Evolutionary conservation across 2,329 filamentous ascomycete species (phyloP).

Genomic region (Sclerotinia trifoliorum): DNA sequence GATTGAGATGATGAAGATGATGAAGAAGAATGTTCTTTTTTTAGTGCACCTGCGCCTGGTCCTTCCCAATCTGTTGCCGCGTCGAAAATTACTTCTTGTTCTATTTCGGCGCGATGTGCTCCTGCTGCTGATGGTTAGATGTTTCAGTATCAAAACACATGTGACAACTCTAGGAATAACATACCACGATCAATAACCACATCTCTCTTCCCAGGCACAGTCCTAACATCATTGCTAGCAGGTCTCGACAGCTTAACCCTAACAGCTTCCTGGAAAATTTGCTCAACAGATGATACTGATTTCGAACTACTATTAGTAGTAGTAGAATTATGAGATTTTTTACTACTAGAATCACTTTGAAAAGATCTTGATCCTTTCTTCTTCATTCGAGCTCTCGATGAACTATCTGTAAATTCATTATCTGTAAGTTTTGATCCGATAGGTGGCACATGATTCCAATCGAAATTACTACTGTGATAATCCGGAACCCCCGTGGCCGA

Average conservation of each 20-base stretch:
- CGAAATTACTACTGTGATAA: not conserved
- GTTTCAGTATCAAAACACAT: not conserved
- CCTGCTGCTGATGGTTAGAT: not conserved
- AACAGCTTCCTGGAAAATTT: not conserved
- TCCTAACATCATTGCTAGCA: not conserved
- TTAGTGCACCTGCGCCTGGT: not conserved
- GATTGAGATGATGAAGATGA: too few species aligned
- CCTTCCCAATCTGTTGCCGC: not conserved
- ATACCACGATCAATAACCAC: not conserved
- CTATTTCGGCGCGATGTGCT: not conserved
- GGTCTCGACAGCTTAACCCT: not conserved
- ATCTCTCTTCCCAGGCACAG: not conserved
- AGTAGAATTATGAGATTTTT: not conserved
- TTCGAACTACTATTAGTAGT: not conserved
- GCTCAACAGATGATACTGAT: not conserved
- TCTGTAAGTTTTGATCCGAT: not conserved
- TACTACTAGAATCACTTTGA: not conserved
- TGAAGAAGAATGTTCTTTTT: not conserved
- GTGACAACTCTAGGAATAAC: not conserved
- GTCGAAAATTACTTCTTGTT: not conserved
- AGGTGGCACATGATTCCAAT: not conserved
- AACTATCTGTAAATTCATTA: not conserved
- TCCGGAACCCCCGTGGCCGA: too few species aligned
- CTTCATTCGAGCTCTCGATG: too few species aligned
- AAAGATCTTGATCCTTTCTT: not conserved